Conservation (phyloP, 2,329 filamentous ascomycete genomes). For the Alternaria hordeiaustralica region DNA sequence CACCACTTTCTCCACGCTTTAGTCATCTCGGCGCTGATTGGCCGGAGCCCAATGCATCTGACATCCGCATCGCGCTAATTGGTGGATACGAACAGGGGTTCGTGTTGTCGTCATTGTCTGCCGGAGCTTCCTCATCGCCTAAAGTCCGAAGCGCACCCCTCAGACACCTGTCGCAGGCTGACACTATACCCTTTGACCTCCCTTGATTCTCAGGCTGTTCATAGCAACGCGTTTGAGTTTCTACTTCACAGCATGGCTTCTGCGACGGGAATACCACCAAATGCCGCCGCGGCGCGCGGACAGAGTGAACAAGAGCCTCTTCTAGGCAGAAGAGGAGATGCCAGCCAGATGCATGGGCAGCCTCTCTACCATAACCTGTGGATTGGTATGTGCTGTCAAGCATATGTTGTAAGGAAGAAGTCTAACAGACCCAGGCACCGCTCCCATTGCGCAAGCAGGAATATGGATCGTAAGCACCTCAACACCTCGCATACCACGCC, state of each 20-base stretch:
- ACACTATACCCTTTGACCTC: not conserved
- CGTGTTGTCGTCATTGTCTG: constrained; percentile 25
- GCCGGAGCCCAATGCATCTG: not conserved
- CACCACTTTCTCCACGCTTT: constrained; percentile 6
- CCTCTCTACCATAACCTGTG: constrained; percentile 74
- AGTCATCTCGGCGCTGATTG: constrained; percentile 10
- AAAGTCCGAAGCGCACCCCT: constrained; percentile 21
- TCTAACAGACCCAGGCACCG: constrained; percentile 69
- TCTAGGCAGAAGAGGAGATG: constrained; percentile 74
- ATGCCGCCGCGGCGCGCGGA: constrained; percentile 43
- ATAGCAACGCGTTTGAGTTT: not conserved
- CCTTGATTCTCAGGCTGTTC: not conserved
- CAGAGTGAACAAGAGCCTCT: constrained; percentile 70
- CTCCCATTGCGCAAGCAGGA: constrained; percentile 78
- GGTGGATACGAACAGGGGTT: constrained; percentile 18
- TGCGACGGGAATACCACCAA: constrained; percentile 69
- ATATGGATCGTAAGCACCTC: constrained; percentile 66
- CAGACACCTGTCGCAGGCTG: constrained; percentile 1
- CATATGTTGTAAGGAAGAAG: not conserved
- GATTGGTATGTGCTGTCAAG: constrained; percentile 65
- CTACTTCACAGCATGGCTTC: constrained; percentile 65
- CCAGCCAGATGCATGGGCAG: constrained; percentile 69
- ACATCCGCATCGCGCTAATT: constrained; percentile 19
- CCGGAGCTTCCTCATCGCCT: constrained; percentile 17
- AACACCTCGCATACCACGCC: not conserved